Base-by-base conservation (phyloP, 345 rosid genomes). In the Gossypium ekmanianum region DNA sequence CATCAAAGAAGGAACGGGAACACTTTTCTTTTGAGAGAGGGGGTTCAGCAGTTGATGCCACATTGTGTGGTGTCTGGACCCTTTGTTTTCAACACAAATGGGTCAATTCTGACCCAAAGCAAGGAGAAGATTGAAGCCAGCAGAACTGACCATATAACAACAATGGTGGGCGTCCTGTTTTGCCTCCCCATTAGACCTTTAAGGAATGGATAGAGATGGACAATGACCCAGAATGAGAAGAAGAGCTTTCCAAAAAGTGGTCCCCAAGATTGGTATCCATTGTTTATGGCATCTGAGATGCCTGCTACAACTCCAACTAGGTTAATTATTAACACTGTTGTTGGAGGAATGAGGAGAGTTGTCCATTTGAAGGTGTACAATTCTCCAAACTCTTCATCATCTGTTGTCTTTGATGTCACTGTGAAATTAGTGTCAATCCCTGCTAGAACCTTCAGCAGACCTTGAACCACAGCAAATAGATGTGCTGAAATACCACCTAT, bases 101-200 rank as follows among this genome's bases (percentile, higher is more conserved):
- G 98, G 72, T 95, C 97, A 26, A 91, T 93, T 77, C 94, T 80
- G 6, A 93, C 98, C 97, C 98, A 95, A 74, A 93, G 89, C 92
- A 95, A 83, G 75, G 98, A 95, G 89, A 95, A 93, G 87, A 93
- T 91, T 26, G 98, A 95, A 17, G 98, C 97, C 83, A 95, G 74
- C 22, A 95, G 93, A 44, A 95, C 82, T 6, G 97, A 95, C 99
- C 99, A 95, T 57, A 95, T 93, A 58, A 95, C 97, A 66, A 93
- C 97, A 75, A 95, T 95, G 48, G 98, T 95, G 1, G 98, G 99
- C 44, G 99, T 93, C 79, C 99, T 81, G 87, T 95, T 93, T 81
- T 95, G 98, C 74, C 87, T 83, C 51, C 98, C 99, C 99, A 93
- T 95, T 52, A 95, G 86, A 83, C 98, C 98, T 86, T 95, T 93